phyloP scores from a whole-genome alignment of 805 yeast genomes.

The Grigorovia jiainica region DNA sequence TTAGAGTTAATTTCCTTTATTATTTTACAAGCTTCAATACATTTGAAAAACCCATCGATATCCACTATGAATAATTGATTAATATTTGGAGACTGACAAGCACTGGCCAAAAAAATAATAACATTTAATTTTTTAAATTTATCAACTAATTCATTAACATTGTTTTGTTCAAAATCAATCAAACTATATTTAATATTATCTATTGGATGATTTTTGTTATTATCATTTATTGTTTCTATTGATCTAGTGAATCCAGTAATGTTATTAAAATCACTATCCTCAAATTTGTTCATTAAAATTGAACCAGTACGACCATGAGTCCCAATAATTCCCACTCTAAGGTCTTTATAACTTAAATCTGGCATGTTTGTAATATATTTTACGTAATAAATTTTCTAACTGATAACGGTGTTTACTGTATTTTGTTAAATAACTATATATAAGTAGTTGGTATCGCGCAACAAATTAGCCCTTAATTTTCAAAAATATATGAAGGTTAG shows the following conservation, averaged over 20 bases:
- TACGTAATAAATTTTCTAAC: no score
- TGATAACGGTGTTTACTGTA: no score
- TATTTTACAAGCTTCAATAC: slow-evolving; percentile 42
- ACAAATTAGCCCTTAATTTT: no score
- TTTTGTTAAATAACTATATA: no score
- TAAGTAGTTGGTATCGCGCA: no score
- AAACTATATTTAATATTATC: not conserved
- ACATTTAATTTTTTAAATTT: slow-evolving; percentile 40
- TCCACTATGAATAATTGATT: slow-evolving; percentile 41
- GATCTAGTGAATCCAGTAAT: slow-evolving; percentile 1
- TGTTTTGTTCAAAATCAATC: not conserved
- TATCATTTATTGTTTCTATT: not conserved
- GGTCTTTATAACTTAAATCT: not conserved
- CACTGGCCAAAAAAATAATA: slow-evolving; percentile 52
- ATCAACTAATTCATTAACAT: slow-evolving; percentile 9
- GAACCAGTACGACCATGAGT: slow-evolving; percentile 57
- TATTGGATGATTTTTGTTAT: no score
- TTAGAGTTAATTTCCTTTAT: slow-evolving; percentile 19
- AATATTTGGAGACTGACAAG: slow-evolving; percentile 47
- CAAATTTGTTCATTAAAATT: slow-evolving; percentile 25
- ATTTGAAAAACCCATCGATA: slow-evolving; percentile 50
- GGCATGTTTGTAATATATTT: no score
- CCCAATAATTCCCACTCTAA: slow-evolving; percentile 34
- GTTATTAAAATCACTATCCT: not conserved
- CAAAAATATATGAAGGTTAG: no score